Evolutionary conservation across 1,284 basidiomycete genomes (phyloP).

Genomic region (Cutaneotrichosporon sp.): DNA sequence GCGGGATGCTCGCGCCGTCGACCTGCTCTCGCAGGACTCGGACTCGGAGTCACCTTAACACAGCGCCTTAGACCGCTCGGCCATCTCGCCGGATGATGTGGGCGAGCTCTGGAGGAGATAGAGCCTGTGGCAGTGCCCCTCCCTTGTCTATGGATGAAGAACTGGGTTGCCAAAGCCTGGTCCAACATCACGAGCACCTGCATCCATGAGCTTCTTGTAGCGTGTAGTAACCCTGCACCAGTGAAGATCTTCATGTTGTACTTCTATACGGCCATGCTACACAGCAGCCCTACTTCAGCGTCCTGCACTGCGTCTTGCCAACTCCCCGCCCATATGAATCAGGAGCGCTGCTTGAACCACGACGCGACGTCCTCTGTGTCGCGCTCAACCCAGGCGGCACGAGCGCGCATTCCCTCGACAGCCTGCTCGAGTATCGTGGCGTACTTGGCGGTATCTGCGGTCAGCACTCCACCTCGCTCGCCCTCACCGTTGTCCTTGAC

Average conservation of each 20-base stretch:
- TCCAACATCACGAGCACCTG: no score
- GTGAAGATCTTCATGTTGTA: no score
- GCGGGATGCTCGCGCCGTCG: background rate
- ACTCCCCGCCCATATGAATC: constrained; percentile 9
- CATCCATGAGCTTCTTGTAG: no score
- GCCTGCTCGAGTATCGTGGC: constrained; percentile 57
- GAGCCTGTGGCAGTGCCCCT: background rate
- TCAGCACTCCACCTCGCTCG: background rate
- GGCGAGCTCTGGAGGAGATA: no score
- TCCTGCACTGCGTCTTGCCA: no score
- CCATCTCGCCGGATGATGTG: constrained; percentile 19
- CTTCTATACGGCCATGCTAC: background rate
- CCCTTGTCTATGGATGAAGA: background rate
- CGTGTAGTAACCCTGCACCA: no score
- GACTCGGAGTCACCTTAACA: constrained; percentile 22
- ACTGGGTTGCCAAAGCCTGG: no score
- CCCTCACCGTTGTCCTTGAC: constrained; percentile 58
- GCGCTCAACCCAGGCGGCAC: constrained; percentile 58
- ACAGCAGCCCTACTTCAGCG: background rate
- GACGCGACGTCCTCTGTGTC: constrained; percentile 56
- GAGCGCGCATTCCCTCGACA: constrained; percentile 58
- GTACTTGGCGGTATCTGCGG: constrained; percentile 52
- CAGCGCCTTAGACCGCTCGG: constrained; percentile 30
- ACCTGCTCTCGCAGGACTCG: no score
- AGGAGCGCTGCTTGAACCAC: constrained; percentile 61